Conservation (phyloP, 805 yeast species). For the Candida ovalis region DNA sequence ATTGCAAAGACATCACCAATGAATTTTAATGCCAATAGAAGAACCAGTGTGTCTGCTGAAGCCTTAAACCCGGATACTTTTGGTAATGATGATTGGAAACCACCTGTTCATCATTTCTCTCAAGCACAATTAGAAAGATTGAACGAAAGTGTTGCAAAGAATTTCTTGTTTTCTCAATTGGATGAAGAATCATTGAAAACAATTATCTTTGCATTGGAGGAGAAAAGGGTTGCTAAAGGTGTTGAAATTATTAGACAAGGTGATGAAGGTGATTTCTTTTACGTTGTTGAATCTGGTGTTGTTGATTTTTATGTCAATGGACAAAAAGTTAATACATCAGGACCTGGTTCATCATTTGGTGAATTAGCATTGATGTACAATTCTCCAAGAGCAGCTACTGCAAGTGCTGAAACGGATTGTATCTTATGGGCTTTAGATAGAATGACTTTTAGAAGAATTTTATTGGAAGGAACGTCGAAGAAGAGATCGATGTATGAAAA, state of each 20-base stretch:
- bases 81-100: slow-evolving; percentile 63
- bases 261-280: slow-evolving; percentile 91
- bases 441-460: slow-evolving; percentile 84
- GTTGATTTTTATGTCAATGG: slow-evolving; percentile 80
- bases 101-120: slow-evolving; percentile 63
- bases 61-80: slow-evolving; percentile 73
- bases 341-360: slow-evolving; percentile 90
- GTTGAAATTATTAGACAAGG: slow-evolving; percentile 81
- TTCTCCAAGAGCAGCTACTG: slow-evolving; percentile 97
- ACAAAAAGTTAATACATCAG: slow-evolving; percentile 65
- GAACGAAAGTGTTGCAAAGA: slow-evolving; percentile 67
- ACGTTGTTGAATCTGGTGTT: slow-evolving; percentile 76
- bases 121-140: slow-evolving; percentile 64
- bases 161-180: slow-evolving; percentile 79
- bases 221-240: slow-evolving; percentile 56
- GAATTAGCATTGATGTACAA: slow-evolving; percentile 97
- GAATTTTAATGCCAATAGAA: slow-evolving; percentile 72
- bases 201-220: slow-evolving; percentile 80
- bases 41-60: slow-evolving; percentile 90
- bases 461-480: slow-evolving; percentile 85
- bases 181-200: slow-evolving; percentile 74
- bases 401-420: slow-evolving; percentile 63
- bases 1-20: slow-evolving; percentile 43
- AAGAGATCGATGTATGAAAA: slow-evolving; percentile 89
- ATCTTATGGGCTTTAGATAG: slow-evolving; percentile 92